Base-by-base conservation (phyloP, 2,329 filamentous ascomycete genomes). In the Cladophialophora immunda region DNA sequence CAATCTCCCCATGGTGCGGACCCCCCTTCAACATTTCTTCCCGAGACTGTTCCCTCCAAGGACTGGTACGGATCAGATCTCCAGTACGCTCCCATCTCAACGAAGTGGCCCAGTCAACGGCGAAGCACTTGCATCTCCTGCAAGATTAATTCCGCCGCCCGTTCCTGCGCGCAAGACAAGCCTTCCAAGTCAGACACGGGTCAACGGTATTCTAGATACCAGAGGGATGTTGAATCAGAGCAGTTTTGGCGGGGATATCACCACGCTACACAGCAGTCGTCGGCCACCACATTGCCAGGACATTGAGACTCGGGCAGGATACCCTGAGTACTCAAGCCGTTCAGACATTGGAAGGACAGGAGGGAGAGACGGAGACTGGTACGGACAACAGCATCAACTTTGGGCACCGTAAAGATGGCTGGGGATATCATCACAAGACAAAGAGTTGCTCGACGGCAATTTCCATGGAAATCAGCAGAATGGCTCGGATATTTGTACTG, bases 1-100 rank as follows among this genome's bases (percentile, higher is more conserved):
- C 17, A 80, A 77, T 60, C 74, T 80, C 6, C 78, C 79, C 9
- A 78, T 79, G 72, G 74, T 76, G 56, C 73, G 76, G 47, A 72
- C 73, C n/a, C 73, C 75, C 0, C 72, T 79, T 29, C 70, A 71
- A 29, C 66, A 61, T 29, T 55, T 68, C 41, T 67, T 71, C 29
- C 69, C 69, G 9, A 64, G 25, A 13, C 38, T 71, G 9, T 70
- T 70, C 27, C 65, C 65, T n/a, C 57, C 63, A 4, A 61, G 65
- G 50, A 53, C 57, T 17, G 38, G 65, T 3, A 66, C 65, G 30
- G 54, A 47, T 45, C 68, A 56, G 25, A 57, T 64, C 30, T 57
- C 65, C 34, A 66, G 56, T 41, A 58, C 32, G 3, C 17, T 22
- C 29, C 34, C 38, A 25, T 68, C 65, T 25, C 56, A 34, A 29